Base-by-base conservation (phyloP, 2,329 filamentous ascomycete genomes). In the Hypoxylon sp. region DNA sequence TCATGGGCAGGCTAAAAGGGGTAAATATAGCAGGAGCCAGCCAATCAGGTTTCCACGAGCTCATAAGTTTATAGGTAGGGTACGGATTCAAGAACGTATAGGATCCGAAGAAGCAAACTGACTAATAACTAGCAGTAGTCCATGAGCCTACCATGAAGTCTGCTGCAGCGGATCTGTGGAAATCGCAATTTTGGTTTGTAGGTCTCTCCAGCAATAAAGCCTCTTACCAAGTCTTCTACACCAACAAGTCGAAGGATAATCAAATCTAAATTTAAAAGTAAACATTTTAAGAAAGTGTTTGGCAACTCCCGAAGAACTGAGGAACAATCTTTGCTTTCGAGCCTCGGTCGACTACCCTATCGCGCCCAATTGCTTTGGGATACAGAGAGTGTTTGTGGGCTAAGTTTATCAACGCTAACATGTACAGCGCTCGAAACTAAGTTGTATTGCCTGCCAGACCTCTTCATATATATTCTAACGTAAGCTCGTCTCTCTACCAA, bases 1-100 rank as follows among this genome's bases (percentile, higher is more conserved):
- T 10, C 28, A 11, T 6, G 10, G 14, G 5, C 36, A 28, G 41
- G 51, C 51, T 55, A 43, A 43, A 55, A 55, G n/a, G 28, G 51
- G 51, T 43, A 55, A 55, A 14, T 25, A 30, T 41, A 17, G 3
- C 10, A 10, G n/a, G 38, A 41, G 6, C n/a, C 9, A 43, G 38
- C 38, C 38, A 43, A 43, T 43, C 9, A 49, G n/a, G n/a, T n/a
- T n/a, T n/a, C n/a, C n/a, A n/a, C n/a, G n/a, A n/a, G 25, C 25
- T 5, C 6, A 5, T 5, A 25, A 25, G 6, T 3, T 25, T 5
- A 30, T 30, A 30, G 2, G 28, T 30, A 30, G 28, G 9, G 28
- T 30, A 6, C 6, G 5, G 28, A 30, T 7, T 30, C 28, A 30
- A 30, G 28, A 30, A 30, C 6, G 28, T 30, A 30, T 30, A 30